Evolutionary conservation across 441 rosid species (phyloP).

Genomic region (Gossypium trilobum): DNA sequence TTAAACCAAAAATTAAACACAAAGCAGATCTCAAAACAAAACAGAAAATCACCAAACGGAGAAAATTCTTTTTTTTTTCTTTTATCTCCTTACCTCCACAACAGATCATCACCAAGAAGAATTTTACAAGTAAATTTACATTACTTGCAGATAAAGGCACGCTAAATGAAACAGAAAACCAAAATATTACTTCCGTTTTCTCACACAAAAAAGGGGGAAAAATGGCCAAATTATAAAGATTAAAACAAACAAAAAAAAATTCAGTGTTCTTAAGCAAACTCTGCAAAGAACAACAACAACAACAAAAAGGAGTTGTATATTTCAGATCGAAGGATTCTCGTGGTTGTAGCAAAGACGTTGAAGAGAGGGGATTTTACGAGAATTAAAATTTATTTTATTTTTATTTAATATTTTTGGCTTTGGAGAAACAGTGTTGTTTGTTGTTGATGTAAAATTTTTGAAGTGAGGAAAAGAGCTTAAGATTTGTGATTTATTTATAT

Average conservation of each 20-base stretch:
- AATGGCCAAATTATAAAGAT: slow-evolving; percentile 19
- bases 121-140: slow-evolving; percentile 28
- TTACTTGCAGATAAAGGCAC: slow-evolving; percentile 41
- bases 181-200: not conserved
- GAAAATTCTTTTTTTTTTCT: slow-evolving; percentile 2
- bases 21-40: slow-evolving; percentile 41
- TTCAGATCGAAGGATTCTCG: slow-evolving; percentile 6
- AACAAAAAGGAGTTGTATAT: not conserved
- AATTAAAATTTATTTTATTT: not conserved
- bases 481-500: slow-evolving; percentile 16
- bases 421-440: not conserved
- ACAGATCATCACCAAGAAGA: slow-evolving; percentile 23
- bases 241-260: slow-evolving; percentile 1
- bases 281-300: not conserved
- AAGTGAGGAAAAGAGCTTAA: slow-evolving; percentile 5
- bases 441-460: not conserved
- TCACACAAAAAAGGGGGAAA: not conserved
- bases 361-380: slow-evolving; percentile 16
- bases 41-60: slow-evolving; percentile 13
- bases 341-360: slow-evolving; percentile 2
- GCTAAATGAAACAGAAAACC: slow-evolving; percentile 12
- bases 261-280: slow-evolving; percentile 17
- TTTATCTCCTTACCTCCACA: slow-evolving; percentile 17
- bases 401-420: not conserved
- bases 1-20: slow-evolving; percentile 17